phyloP scores from a whole-genome alignment of 2,329 filamentous ascomycete species.

The Magnaporthiopsis incrustans region DNA sequence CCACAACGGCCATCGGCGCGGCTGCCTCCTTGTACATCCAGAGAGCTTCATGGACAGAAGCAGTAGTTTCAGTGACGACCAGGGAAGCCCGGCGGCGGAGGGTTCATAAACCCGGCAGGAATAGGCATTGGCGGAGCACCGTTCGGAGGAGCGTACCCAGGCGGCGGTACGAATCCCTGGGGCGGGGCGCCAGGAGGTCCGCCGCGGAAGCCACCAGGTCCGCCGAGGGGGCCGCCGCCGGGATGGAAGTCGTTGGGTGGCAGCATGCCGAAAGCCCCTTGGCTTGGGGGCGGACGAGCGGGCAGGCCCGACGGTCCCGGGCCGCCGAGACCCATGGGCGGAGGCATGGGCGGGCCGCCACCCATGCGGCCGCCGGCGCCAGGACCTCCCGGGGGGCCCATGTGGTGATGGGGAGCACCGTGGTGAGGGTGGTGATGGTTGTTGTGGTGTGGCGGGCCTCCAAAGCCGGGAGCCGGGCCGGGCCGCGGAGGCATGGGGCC shows the following conservation, averaged over 20 bases:
- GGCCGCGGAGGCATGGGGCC: conserved; percentile 13
- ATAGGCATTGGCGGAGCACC: conserved; percentile 22
- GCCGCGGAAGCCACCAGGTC: conserved; percentile 19
- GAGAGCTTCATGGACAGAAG: neutral
- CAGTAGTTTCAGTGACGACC: neutral
- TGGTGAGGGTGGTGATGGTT: neutral
- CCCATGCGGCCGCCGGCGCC: conserved; percentile 13
- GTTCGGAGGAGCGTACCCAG: conserved; percentile 29
- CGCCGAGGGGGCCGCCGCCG: conserved; percentile 25
- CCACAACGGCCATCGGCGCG: too few species aligned
- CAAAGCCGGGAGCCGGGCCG: conserved; percentile 24
- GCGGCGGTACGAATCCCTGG: conserved; percentile 31
- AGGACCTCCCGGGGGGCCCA: conserved; percentile 10
- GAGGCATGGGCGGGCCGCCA: conserved; percentile 31
- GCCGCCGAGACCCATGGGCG: conserved; percentile 13
- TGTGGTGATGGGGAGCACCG: conserved; percentile 1
- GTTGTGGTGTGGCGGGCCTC: conserved; percentile 15
- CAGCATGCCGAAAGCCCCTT: conserved; percentile 36
- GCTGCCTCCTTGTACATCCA: too few species aligned
- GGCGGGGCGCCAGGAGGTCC: conserved; percentile 23
- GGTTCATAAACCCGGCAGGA: conserved; percentile 32
- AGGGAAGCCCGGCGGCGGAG: conserved; percentile 6
- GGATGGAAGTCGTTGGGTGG: conserved; percentile 34
- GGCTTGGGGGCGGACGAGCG: conserved; percentile 39
- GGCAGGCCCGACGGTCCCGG: conserved; percentile 40